Evolutionary conservation across 257 asterid species (phyloP).

Genomic region (Voacanga thouarsii): DNA sequence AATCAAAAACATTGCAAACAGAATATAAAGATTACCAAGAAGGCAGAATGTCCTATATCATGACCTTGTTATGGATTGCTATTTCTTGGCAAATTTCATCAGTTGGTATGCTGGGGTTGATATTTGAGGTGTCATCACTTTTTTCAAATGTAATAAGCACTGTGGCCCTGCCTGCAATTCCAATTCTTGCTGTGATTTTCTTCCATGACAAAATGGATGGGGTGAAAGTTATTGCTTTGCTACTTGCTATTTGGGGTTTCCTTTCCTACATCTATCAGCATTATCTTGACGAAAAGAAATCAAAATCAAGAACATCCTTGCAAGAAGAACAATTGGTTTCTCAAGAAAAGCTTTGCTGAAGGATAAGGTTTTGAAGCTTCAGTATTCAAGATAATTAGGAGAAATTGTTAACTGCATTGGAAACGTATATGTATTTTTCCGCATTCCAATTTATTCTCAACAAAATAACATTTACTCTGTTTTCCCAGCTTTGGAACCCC

Average conservation of each 20-base stretch:
- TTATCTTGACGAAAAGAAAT: slow-evolving; percentile 33
- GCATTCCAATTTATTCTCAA: not conserved
- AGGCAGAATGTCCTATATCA: slow-evolving; percentile 29
- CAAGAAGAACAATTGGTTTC: not conserved
- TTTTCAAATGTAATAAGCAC: slow-evolving; percentile 39
- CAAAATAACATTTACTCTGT: not conserved
- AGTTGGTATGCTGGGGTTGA: slow-evolving; percentile 34
- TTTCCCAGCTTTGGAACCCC: too few relatives aligned
- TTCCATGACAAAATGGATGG: slow-evolving; percentile 44
- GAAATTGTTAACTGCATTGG: not conserved
- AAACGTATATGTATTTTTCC: not conserved
- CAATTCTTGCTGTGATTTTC: slow-evolving; percentile 39
- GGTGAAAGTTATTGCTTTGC: slow-evolving; percentile 29
- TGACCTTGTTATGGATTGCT: slow-evolving; percentile 40
- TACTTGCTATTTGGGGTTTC: slow-evolving; percentile 44
- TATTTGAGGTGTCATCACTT: slow-evolving; percentile 38
- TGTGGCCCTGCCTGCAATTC: slow-evolving; percentile 26
- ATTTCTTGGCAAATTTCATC: slow-evolving; percentile 34
- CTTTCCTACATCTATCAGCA: slow-evolving; percentile 36
- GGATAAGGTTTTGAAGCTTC: not conserved
- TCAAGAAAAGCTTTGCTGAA: not conserved
- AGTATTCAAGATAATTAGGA: not conserved
- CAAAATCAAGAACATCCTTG: slow-evolving; percentile 17
- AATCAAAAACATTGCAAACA: slow-evolving; percentile 17
- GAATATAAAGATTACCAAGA: slow-evolving; percentile 23